Base-by-base conservation (phyloP, 305 asterid genomes). In the Plantago rigida region DNA sequence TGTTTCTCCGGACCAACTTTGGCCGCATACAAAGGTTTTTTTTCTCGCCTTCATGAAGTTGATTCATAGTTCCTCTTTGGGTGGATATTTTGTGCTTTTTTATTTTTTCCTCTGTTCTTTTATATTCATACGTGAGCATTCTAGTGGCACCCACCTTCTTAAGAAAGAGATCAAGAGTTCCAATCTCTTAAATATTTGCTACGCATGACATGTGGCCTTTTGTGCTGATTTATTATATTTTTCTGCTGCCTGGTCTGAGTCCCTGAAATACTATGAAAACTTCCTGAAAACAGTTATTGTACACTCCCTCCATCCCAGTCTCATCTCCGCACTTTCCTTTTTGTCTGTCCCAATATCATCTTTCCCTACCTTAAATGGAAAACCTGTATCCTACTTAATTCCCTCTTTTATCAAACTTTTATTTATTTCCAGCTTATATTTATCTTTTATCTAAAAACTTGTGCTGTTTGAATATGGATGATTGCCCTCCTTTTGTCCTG, bases 11-110 rank as follows among this genome's bases (percentile, higher is more conserved):
- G 97, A 93, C 71, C 99, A 93, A 71, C 94, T 87, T 64, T 93
- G 97, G 97, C 96, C 99, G 50, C 99, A 89, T 57, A 89, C 99
- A 10, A 93, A 93, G 99, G 99, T 93, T 57, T 68, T 74, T 73
- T 62, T 47, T 55, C 59, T 60, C 61, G 31, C 39, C 71, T 41
- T 68, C 53, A 41, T 41, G 51, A 17, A 41, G 19, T 36, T 42
- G 42, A 58, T 41, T 15, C 41, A 28, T 17, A 5, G 41, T 57
- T 57, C 39, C 3, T 10, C 22, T 34, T 56, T 13, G 34, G 19
- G 12, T 12, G 15, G 14, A 11, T 34, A 29, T 2, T 3, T 13
- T 34, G 47, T 8, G 24, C n/a, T 56, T 44, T 9, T 13, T 13
- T 24, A n/a, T 52, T 9, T 26, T 22, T 17, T 31, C 13, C 9